A percentile compares a stretch with the other conserved stretches of the same genome.
Evolutionary conservation across 2,329 filamentous ascomycete species (phyloP).

Genomic region (Dothideomycetidae sp.): DNA sequence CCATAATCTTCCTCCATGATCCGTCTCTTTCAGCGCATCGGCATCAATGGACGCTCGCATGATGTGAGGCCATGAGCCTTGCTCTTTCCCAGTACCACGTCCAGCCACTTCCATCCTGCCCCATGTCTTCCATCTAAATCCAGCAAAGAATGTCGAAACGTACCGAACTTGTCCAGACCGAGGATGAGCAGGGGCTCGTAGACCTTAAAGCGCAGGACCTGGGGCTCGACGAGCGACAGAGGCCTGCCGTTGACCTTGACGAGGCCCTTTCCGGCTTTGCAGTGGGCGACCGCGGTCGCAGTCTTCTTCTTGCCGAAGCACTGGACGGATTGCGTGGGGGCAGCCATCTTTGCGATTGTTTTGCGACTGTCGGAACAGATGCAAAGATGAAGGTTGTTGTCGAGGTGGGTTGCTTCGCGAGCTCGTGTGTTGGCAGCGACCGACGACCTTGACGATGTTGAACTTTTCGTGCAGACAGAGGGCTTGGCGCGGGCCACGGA

Average conservation of each 20-base stretch:
- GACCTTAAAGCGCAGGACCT: slow-evolving; percentile 98
- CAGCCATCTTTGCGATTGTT: slow-evolving; percentile 46
- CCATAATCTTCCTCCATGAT: slow-evolving; percentile 1
- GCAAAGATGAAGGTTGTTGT: slow-evolving; percentile 4
- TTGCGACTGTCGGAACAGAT: slow-evolving; percentile 5
- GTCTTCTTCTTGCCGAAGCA: slow-evolving; percentile 88
- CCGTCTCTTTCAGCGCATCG: neutral
- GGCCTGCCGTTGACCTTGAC: slow-evolving; percentile 99
- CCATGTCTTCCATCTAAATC: slow-evolving; percentile 1
- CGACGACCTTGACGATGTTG: neutral
- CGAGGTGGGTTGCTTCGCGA: slow-evolving; percentile 2
- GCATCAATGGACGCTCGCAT: neutral
- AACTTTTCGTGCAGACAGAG: slow-evolving; percentile 6
- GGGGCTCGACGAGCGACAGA: slow-evolving; percentile 83
- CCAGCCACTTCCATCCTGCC: slow-evolving; percentile 2
- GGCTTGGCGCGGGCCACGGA: slow-evolving; percentile 2
- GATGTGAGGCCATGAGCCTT: no score
- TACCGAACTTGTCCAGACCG: slow-evolving; percentile 88
- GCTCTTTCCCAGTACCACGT: no score
- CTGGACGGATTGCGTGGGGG: slow-evolving; percentile 49
- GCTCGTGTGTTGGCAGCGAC: neutral
- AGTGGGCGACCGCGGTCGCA: slow-evolving; percentile 69
- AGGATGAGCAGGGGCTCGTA: slow-evolving; percentile 98
- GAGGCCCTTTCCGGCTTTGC: slow-evolving; percentile 82
- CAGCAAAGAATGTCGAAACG: slow-evolving; percentile 14